Base-by-base conservation (phyloP, 2,329 filamentous ascomycete genomes). In the Pseudocercospora macadamiae region DNA sequence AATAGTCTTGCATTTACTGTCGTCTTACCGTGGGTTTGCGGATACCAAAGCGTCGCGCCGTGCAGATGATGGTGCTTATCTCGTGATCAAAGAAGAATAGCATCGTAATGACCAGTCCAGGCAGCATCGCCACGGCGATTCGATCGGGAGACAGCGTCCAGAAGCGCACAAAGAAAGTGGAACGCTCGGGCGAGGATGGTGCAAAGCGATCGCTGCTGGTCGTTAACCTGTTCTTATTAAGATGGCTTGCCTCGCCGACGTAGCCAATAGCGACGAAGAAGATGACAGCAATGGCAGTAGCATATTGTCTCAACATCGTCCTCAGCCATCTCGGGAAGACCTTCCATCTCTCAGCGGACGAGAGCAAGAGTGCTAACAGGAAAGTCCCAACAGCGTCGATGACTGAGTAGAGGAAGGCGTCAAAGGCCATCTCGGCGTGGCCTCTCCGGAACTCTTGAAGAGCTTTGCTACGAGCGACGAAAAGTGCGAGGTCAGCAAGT, bases 71-170 rank as follows among this genome's bases (percentile, higher is more conserved):
- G 53, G 83, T 87, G 68, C 84, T 87, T 54, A 88, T 86, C 70
- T 89, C 86, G 65, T 88, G 86, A 61, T 89, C 86, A 68, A 88
- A 88, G 74, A 86, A 88, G 75, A 88, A 89, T n/a, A 88, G 79
- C 0, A 85, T 77, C 0, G 85, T 88, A 57, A 88, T 85, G 62
- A 89, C 87, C 32, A 82, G 72, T 0, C 84, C 86, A 0, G 86
- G 85, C 2, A 88, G 79, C 39, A 87, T 81, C 26, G 86, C 82
- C 3, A 82, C 78, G 65, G 87, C 85, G 3, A 87, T 78, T 84
- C 85, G 88, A 6, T 70, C 71, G 0, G 85, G 68, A 2, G 83
- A 81, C 1, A 88, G 70, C 55, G 83, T 77, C 86, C 86, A 88
- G 71, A 88, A 88, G 47, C 79, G 74, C 42, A 88, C 84, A 61